These are phyloP conservation scores for Saccharum officinarum DNA, from an alignment of 176 grass and related monocot species.

Conservation along the genomic window DNA sequence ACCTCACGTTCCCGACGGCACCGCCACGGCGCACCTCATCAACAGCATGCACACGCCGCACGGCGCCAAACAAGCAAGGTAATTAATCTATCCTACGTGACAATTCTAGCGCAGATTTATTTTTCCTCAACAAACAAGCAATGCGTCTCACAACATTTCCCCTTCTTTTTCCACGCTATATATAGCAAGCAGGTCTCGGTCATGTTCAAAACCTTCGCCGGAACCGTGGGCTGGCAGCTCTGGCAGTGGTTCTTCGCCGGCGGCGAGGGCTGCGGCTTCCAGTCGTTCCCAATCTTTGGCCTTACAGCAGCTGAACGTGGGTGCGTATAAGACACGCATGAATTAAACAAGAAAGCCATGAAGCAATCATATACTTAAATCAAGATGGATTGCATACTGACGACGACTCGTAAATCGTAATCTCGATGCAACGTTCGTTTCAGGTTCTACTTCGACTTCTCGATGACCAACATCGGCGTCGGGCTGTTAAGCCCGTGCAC, in stretches of 20 bases:
- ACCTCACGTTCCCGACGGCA: conserved; percentile 63
- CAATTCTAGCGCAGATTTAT: no score
- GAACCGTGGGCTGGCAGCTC: conserved; percentile 45
- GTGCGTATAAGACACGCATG: neutral
- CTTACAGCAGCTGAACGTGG: conserved; percentile 33
- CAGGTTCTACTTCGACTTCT: conserved; percentile 76
- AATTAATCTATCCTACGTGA: no score
- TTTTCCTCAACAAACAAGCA: neutral
- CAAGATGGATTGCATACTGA: no score
- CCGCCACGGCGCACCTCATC: conserved; percentile 66
- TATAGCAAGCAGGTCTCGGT: conserved; percentile 46
- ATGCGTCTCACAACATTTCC: neutral
- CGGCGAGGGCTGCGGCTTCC: conserved; percentile 49
- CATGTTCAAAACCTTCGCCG: conserved; percentile 56
- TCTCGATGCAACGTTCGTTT: neutral
- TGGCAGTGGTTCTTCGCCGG: conserved; percentile 66
- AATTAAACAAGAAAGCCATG: neutral
- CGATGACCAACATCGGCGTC: conserved; percentile 55
- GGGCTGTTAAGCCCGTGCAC: conserved; percentile 61
- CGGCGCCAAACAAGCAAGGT: no score
- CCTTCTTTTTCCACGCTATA: neutral
- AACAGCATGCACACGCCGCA: conserved; percentile 59
- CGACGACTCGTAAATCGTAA: neutral
- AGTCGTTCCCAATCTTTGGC: conserved; percentile 58
- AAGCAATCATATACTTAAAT: neutral